phyloP scores from a whole-genome alignment of 2,329 filamentous ascomycete genomes.

The Juglanconis oblonga region DNA sequence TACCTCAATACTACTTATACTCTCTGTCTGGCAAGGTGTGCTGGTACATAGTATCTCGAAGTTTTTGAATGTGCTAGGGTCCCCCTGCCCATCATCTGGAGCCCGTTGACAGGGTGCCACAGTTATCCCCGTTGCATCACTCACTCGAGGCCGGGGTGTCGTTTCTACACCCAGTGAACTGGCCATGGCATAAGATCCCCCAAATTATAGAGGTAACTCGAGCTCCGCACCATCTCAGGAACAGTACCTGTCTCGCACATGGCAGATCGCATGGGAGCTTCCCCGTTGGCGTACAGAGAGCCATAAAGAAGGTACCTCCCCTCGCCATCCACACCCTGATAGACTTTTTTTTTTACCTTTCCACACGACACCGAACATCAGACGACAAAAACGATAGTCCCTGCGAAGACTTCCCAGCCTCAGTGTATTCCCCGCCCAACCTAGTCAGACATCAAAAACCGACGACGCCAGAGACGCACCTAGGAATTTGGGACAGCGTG shows the following conservation, averaged over 20 bases:
- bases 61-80: constrained; percentile 3
- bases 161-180: constrained; percentile 52
- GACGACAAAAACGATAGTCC: constrained; percentile 38
- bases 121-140: constrained; percentile 38
- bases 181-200: constrained; percentile 55
- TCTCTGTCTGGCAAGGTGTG: constrained; percentile 9
- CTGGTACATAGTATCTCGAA: constrained; percentile 8
- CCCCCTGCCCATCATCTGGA: constrained; percentile 33
- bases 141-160: constrained; percentile 36
- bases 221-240: constrained; percentile 42
- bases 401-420: neutral
- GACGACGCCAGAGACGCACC: neutral
- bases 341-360: constrained; percentile 25
- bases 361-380: constrained; percentile 40
- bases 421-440: neutral
- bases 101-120: constrained; percentile 16
- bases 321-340: constrained; percentile 33
- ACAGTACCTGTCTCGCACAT: constrained; percentile 47
- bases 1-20: constrained; percentile 3
- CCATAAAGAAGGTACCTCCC: constrained; percentile 39
- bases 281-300: constrained; percentile 39
- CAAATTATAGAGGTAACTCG: constrained; percentile 53
- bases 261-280: constrained; percentile 47
- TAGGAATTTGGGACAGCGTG: constrained; percentile 7
- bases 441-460: neutral